Conservation (phyloP, 2,329 filamentous ascomycete genomes). For the Epichloe gansuensis region DNA sequence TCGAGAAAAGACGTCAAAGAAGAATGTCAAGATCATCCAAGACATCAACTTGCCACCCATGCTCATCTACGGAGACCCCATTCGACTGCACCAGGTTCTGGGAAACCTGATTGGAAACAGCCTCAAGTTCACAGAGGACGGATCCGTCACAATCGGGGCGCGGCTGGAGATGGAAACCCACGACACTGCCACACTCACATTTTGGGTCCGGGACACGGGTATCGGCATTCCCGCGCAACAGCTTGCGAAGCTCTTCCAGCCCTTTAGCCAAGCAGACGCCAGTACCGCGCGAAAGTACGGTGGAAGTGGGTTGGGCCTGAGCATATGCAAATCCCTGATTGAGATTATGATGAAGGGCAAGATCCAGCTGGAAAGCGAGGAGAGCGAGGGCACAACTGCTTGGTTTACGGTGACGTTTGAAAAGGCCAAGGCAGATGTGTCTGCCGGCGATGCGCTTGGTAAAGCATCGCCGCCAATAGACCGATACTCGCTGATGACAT, state of each 20-base stretch:
- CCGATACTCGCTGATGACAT: conserved; percentile 19
- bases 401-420: conserved; percentile 80
- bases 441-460: conserved; percentile 40
- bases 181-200: conserved; percentile 62
- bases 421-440: conserved; percentile 56
- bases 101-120: conserved; percentile 87
- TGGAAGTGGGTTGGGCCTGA: conserved; percentile 79
- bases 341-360: conserved; percentile 83
- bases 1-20: conserved; percentile 47
- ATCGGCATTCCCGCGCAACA: conserved; percentile 81
- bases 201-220: conserved; percentile 80
- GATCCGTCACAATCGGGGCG: conserved; percentile 74
- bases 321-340: conserved; percentile 89
- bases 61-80: conserved; percentile 54
- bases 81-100: conserved; percentile 54
- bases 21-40: conserved; percentile 51
- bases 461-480: conserved; percentile 25
- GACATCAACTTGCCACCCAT: conserved; percentile 68
- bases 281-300: conserved; percentile 86
- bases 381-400: conserved; percentile 56
- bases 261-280: conserved; percentile 85
- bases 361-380: conserved; percentile 69
- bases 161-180: conserved; percentile 58
- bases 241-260: conserved; percentile 75
- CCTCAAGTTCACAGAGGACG: conserved; percentile 84